These are phyloP conservation scores for Marchantia paleacea DNA, from an alignment of 225 moss, liverwort and hornwort species.

Conservation along the genomic window DNA sequence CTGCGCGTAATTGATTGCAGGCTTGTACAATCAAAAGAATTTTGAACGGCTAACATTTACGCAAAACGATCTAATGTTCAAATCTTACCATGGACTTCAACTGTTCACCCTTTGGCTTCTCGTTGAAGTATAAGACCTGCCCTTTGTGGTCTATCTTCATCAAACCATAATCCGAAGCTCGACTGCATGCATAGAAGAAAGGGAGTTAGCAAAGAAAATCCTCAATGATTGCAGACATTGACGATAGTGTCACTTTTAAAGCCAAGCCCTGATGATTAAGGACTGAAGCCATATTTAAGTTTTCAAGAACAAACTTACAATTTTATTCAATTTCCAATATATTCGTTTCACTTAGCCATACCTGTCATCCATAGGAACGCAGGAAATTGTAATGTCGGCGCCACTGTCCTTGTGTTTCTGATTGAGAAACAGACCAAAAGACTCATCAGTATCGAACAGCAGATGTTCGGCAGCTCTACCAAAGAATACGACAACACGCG, in stretches of 20 bases:
- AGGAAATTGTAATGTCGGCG: slow-evolving; percentile 84
- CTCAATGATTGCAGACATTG: not conserved
- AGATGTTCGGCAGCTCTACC: no score
- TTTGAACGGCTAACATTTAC: no score
- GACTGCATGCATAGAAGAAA: slow-evolving; percentile 42
- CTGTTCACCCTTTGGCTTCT: slow-evolving; percentile 75
- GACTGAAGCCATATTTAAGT: no score
- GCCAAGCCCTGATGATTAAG: no score
- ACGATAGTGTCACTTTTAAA: not conserved
- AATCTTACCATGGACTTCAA: slow-evolving; percentile 66
- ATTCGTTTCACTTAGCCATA: slow-evolving; percentile 4
- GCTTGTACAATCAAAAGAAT: no score
- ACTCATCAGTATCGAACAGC: not conserved
- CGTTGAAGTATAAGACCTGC: slow-evolving; percentile 74
- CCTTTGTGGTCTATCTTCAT: slow-evolving; percentile 93
- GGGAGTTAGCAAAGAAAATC: not conserved
- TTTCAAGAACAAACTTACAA: no score
- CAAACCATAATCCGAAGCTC: slow-evolving; percentile 85
- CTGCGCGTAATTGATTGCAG: no score
- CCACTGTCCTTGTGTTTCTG: slow-evolving; percentile 84
- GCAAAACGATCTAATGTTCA: no score
- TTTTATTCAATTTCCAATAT: no score
- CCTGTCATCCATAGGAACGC: slow-evolving; percentile 84
- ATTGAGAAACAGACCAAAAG: not conserved
- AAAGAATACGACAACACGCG: no score